phyloP scores from a whole-genome alignment of 495 filamentous ascomycete species.

The Penicillium tannophilum region DNA sequence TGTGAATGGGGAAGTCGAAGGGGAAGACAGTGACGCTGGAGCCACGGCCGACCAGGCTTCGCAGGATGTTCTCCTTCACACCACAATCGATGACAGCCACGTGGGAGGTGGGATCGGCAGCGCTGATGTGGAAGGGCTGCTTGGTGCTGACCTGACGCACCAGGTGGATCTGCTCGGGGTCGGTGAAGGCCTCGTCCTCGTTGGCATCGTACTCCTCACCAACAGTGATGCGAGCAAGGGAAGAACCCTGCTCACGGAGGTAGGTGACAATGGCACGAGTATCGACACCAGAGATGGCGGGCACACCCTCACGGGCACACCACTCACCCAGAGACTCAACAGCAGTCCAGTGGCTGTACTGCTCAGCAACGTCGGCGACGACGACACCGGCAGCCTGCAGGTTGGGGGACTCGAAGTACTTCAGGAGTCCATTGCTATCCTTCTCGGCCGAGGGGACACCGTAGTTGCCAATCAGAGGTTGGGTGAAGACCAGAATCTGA shows the following conservation, averaged over 20 bases:
- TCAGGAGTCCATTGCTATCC: constrained; percentile 76
- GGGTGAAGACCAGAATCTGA: constrained; percentile 97
- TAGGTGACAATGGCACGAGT: constrained; percentile 95
- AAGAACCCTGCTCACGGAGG: constrained; percentile 93
- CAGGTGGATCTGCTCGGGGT: constrained; percentile 94
- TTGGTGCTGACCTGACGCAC: constrained; percentile 96
- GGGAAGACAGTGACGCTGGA: constrained; percentile 90
- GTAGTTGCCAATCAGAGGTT: constrained; percentile 99
- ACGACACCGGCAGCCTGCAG: constrained; percentile 96
- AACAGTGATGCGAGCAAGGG: constrained; percentile 90
- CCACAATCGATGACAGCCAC: constrained; percentile 96
- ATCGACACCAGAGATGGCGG: constrained; percentile 95
- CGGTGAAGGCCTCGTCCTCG: constrained; percentile 93
- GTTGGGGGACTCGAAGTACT: constrained; percentile 95
- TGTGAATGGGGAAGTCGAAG: constrained; percentile 96
- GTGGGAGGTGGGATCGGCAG: constrained; percentile 77
- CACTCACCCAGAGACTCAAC: constrained; percentile 90
- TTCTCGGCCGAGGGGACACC: constrained; percentile 81
- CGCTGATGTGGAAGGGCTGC: constrained; percentile 90
- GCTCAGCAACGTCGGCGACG: constrained; percentile 87
- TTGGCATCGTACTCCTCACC: constrained; percentile 98
- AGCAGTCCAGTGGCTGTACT: constrained; percentile 98
- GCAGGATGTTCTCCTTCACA: constrained; percentile 99
- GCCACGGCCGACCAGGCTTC: constrained; percentile 85
- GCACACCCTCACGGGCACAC: constrained; percentile 95